Evolutionary conservation across 768 basidiomycete genomes (phyloP).

Genomic region (Lepiota venenata): DNA sequence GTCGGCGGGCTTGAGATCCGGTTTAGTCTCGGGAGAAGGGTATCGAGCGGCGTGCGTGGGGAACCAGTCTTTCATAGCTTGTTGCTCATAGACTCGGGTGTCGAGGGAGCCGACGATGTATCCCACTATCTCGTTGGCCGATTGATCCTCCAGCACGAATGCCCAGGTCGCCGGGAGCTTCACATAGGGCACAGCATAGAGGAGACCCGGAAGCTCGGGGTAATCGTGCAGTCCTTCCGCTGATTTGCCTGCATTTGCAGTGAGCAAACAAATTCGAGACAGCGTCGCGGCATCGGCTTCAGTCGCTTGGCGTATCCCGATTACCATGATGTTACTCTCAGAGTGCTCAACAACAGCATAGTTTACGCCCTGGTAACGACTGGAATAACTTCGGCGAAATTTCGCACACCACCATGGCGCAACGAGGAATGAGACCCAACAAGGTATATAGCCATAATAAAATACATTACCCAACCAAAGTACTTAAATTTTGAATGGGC

Average conservation of each 20-base stretch:
- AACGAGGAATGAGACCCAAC: no score
- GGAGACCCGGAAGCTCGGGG: constrained; percentile 63
- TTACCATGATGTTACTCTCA: constrained; percentile 32
- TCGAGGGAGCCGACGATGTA: constrained; percentile 69
- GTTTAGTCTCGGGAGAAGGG: constrained; percentile 21
- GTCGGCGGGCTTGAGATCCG: constrained; percentile 39
- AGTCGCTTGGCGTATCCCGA: constrained; percentile 50
- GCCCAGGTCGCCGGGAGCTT: constrained; percentile 66
- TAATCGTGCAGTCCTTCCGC: constrained; percentile 60
- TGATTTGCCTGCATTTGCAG: constrained; percentile 66
- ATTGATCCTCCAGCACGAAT: constrained; percentile 65
- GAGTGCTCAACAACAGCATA: background rate
- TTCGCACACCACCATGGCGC: no score
- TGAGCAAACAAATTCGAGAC: constrained; percentile 72
- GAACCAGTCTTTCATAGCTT: constrained; percentile 61
- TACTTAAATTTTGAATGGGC: background rate
- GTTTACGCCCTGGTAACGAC: background rate
- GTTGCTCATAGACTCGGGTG: constrained; percentile 59
- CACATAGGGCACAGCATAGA: constrained; percentile 76
- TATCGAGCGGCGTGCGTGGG: constrained; percentile 58
- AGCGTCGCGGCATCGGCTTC: constrained; percentile 52
- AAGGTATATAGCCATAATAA: no score
- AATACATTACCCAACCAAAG: background rate
- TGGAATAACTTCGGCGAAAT: constrained; percentile 5
- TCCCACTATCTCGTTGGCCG: constrained; percentile 53